phyloP scores from a whole-genome alignment of 2,329 filamentous ascomycete genomes.

The Scolecobasidium constrictum region DNA sequence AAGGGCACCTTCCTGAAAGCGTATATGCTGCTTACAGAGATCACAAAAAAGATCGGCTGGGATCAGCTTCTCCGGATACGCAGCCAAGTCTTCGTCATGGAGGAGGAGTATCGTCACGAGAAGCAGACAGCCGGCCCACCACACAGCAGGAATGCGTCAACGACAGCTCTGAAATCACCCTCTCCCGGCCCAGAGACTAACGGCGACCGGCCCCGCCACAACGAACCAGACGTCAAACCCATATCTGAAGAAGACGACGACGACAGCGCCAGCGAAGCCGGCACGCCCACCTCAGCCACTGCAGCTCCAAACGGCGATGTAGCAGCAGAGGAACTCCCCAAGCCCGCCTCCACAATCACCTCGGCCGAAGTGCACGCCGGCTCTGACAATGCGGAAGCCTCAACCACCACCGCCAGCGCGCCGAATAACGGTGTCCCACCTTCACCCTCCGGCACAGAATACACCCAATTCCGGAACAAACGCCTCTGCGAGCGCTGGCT shows the following conservation, averaged over 20 bases:
- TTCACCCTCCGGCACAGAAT: constrained; percentile 54
- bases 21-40: constrained; percentile 86
- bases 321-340: constrained; percentile 45
- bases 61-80: constrained; percentile 89
- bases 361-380: constrained; percentile 65
- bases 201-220: constrained; percentile 36
- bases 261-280: constrained; percentile 13
- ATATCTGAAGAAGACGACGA: constrained; percentile 23
- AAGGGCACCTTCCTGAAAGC: constrained; percentile 94
- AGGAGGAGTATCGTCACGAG: constrained; percentile 93
- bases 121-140: constrained; percentile 38
- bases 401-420: background rate
- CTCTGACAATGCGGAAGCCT: constrained; percentile 39
- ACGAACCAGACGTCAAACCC: constrained; percentile 28
- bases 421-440: constrained; percentile 32
- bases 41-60: constrained; percentile 96
- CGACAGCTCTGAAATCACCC: constrained; percentile 58
- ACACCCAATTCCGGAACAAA: constrained; percentile 93
- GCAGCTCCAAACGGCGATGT: background rate
- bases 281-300: background rate
- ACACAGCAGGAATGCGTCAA: constrained; percentile 62
- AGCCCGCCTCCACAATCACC: constrained; percentile 67
- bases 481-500: constrained; percentile 95
- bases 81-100: constrained; percentile 98
- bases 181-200: constrained; percentile 7